A percentile compares a stretch with the other conserved stretches of the same genome.
Evolutionary conservation across 2,329 filamentous ascomycete genomes (phyloP).

Genomic region (Coniella lustricola): DNA sequence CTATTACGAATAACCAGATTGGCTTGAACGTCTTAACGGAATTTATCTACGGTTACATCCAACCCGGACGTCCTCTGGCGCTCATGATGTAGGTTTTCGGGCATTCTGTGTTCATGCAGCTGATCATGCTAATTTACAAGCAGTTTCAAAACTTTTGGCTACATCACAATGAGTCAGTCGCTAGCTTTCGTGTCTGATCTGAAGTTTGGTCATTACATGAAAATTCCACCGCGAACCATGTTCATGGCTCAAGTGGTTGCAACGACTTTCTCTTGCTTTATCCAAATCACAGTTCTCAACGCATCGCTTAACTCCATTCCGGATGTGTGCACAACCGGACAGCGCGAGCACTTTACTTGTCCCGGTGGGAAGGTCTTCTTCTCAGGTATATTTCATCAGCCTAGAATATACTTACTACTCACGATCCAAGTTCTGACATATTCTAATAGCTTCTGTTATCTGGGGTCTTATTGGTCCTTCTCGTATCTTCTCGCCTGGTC

Average conservation of each 20-base stretch:
- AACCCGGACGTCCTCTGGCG: slow-evolving; percentile 62
- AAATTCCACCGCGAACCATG: slow-evolving; percentile 59
- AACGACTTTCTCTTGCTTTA: slow-evolving; percentile 58
- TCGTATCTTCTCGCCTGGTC: slow-evolving; percentile 56
- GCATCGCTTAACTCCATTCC: slow-evolving; percentile 54
- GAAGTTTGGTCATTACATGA: slow-evolving; percentile 70
- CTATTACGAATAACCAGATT: slow-evolving; percentile 63
- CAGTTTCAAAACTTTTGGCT: slow-evolving; percentile 54
- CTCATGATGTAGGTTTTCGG: slow-evolving; percentile 55
- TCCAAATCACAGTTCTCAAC: slow-evolving; percentile 60
- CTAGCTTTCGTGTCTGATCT: slow-evolving; percentile 59
- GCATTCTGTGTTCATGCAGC: background rate
- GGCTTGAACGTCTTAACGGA: slow-evolving; percentile 69
- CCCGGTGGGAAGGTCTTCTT: slow-evolving; percentile 59
- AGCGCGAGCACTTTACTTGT: slow-evolving; percentile 54
- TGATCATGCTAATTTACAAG: background rate
- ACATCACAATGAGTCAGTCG: slow-evolving; percentile 58
- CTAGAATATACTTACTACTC: background rate
- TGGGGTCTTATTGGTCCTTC: slow-evolving; percentile 61
- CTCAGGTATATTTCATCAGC: slow-evolving; percentile 34
- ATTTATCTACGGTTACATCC: slow-evolving; percentile 69
- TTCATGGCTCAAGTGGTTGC: slow-evolving; percentile 61
- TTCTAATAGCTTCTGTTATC: slow-evolving; percentile 49
- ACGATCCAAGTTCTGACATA: background rate
- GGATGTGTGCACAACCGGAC: slow-evolving; percentile 52